These are phyloP conservation scores for Suillus luteus DNA, from an alignment of 768 basidiomycete genomes.

Conservation along the genomic window DNA sequence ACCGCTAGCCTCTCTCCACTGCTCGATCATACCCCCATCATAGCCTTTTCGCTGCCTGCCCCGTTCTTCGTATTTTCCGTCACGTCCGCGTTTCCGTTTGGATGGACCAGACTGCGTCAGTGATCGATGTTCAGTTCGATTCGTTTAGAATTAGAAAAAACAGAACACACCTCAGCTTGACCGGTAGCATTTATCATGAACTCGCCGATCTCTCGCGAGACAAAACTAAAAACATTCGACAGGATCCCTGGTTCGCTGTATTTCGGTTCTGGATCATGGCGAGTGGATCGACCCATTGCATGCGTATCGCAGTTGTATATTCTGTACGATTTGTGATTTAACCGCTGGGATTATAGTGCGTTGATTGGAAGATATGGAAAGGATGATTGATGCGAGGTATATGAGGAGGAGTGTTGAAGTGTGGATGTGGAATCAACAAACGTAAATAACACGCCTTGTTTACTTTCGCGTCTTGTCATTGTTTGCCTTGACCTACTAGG, in stretches of 20 bases:
- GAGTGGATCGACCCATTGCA: not conserved
- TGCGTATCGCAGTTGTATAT: not conserved
- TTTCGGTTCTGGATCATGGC: not conserved
- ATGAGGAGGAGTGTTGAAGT: too few relatives aligned
- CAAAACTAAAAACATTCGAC: constrained; percentile 66
- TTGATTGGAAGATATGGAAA: too few relatives aligned
- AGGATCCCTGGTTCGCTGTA: constrained; percentile 42
- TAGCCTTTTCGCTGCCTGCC: not conserved
- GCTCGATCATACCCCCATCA: constrained; percentile 4
- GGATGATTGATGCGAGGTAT: too few relatives aligned
- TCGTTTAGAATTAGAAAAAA: not conserved
- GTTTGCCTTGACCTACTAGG: too few relatives aligned
- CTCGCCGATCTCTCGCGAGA: constrained; percentile 69
- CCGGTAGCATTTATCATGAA: constrained; percentile 70
- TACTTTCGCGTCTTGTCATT: constrained; percentile 18
- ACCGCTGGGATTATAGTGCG: too few relatives aligned
- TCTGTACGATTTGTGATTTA: not conserved
- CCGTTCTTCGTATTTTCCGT: not conserved
- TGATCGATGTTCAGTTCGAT: constrained; percentile 19
- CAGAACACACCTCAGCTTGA: constrained; percentile 1
- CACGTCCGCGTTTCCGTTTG: constrained; percentile 5
- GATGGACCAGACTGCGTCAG: constrained; percentile 14
- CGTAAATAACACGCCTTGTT: constrained; percentile 19
- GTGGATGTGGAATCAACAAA: constrained; percentile 14
- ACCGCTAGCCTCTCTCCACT: not conserved